A percentile compares a stretch with the other conserved stretches of the same genome.
Evolutionary conservation across 179 eudicot species (phyloP).

Genomic region (Actinidia polygama): DNA sequence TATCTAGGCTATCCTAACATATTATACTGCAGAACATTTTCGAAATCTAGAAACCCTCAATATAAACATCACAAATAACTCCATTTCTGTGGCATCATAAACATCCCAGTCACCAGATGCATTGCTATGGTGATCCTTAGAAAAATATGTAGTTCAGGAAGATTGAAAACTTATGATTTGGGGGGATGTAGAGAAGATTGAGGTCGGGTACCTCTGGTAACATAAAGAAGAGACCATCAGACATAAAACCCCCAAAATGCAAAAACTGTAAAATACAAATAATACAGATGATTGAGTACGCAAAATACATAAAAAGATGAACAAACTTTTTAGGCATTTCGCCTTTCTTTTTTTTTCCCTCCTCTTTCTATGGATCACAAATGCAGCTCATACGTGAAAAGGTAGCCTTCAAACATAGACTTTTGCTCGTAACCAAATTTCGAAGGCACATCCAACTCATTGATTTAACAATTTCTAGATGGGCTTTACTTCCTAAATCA

Average conservation of each 20-base stretch:
- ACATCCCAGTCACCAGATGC: neutral
- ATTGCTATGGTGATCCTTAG: neutral
- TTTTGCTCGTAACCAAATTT: neutral
- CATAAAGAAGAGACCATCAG: no score
- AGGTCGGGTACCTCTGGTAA: no score
- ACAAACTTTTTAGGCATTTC: no score
- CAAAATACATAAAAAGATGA: no score
- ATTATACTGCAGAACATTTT: neutral
- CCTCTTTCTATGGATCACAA: neutral
- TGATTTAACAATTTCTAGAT: neutral
- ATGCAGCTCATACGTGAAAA: neutral
- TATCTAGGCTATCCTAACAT: neutral
- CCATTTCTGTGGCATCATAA: constrained; percentile 7
- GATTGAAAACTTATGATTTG: no score
- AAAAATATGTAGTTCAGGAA: neutral
- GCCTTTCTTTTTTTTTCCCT: no score
- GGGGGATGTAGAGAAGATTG: no score
- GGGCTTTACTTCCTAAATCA: neutral
- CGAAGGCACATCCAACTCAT: neutral
- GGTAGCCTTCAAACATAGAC: neutral
- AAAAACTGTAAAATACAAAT: no score
- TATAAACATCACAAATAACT: neutral
- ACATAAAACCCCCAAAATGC: no score
- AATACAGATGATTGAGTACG: no score
- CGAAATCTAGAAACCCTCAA: neutral